Conservation (phyloP, 176 grass and related monocot genomes). For the Otatea glauca region DNA sequence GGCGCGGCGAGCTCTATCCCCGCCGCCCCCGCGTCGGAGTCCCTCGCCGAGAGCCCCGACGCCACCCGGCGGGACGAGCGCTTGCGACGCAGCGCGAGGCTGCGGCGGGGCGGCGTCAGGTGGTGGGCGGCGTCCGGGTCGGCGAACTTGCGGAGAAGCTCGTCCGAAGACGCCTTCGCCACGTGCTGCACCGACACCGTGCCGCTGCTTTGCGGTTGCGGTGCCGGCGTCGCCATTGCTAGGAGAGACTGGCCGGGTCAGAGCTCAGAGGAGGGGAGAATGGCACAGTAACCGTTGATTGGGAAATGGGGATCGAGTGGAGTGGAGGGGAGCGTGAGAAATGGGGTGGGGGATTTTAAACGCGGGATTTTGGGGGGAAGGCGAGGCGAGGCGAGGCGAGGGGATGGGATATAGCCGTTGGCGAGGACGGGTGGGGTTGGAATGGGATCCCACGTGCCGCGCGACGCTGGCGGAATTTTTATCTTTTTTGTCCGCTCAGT, state of each 20-base stretch:
- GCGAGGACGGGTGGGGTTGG: slow-evolving; percentile 38
- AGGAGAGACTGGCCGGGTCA: background rate
- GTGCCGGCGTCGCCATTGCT: slow-evolving; percentile 31
- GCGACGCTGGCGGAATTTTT: background rate
- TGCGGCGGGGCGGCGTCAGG: slow-evolving; percentile 28
- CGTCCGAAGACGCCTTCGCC: slow-evolving; percentile 79
- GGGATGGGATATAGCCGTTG: slow-evolving; percentile 95
- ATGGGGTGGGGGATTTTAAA: slow-evolving; percentile 46
- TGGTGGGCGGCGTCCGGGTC: slow-evolving; percentile 58
- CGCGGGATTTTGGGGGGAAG: slow-evolving; percentile 37
- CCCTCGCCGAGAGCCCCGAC: slow-evolving; percentile 77
- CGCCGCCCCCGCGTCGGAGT: slow-evolving; percentile 25
- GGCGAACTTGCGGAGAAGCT: slow-evolving; percentile 96
- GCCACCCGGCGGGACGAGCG: slow-evolving; percentile 75
- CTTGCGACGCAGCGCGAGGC: slow-evolving; percentile 67
- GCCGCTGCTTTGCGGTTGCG: background rate
- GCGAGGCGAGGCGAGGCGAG: background rate
- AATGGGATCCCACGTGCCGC: slow-evolving; percentile 50
- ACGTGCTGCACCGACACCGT: slow-evolving; percentile 73
- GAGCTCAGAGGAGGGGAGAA: background rate
- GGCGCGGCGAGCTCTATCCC: slow-evolving; percentile 31
- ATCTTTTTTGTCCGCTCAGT: too few species aligned
- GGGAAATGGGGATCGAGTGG: background rate
- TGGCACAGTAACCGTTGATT: slow-evolving; percentile 3
- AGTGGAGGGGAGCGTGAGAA: slow-evolving; percentile 21